Percentiles rank a stretch among this genome's conserved stretches.
Evolutionary conservation across 2,329 filamentous ascomycete genomes (phyloP).

Genomic region (Epichloe scottii): DNA sequence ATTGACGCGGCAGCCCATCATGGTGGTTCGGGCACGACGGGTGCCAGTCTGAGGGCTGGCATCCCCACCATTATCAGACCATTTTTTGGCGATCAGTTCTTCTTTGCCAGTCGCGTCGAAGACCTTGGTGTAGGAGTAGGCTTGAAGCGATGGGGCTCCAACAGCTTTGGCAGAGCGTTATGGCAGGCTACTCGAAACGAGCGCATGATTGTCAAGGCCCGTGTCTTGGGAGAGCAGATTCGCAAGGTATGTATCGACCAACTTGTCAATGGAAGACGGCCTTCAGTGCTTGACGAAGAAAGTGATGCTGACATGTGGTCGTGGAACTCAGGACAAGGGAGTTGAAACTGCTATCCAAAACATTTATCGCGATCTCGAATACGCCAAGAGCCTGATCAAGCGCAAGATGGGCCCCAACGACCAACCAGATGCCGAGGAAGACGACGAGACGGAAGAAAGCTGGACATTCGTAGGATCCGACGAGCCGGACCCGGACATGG

Average conservation of each 20-base stretch:
- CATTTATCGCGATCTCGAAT: slow-evolving; percentile 90
- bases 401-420: slow-evolving; percentile 42
- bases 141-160: slow-evolving; percentile 81
- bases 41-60: slow-evolving; percentile 80
- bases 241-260: slow-evolving; percentile 51
- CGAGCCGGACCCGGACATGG: slow-evolving; percentile 31
- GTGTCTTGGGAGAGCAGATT: slow-evolving; percentile 72
- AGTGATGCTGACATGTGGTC: background rate
- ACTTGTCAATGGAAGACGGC: background rate
- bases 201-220: slow-evolving; percentile 82
- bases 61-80: slow-evolving; percentile 90
- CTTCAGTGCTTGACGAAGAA: background rate
- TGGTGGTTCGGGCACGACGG: slow-evolving; percentile 88
- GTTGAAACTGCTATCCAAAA: slow-evolving; percentile 83
- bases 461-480: slow-evolving; percentile 76
- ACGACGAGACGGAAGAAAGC: slow-evolving; percentile 58
- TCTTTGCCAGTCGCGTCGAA: slow-evolving; percentile 82
- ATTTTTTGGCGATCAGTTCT: slow-evolving; percentile 97
- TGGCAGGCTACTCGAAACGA: slow-evolving; percentile 88
- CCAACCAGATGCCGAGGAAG: slow-evolving; percentile 28
- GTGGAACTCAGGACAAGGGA: slow-evolving; percentile 58
- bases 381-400: slow-evolving; percentile 74
- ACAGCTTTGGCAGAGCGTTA: slow-evolving; percentile 69
- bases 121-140: slow-evolving; percentile 87
- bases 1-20: slow-evolving; percentile 93